Evolutionary conservation across 805 yeast species (phyloP), one percentile per base, ranked within the genome.

Genomic region (Kockiozyma suomiensis): DNA sequence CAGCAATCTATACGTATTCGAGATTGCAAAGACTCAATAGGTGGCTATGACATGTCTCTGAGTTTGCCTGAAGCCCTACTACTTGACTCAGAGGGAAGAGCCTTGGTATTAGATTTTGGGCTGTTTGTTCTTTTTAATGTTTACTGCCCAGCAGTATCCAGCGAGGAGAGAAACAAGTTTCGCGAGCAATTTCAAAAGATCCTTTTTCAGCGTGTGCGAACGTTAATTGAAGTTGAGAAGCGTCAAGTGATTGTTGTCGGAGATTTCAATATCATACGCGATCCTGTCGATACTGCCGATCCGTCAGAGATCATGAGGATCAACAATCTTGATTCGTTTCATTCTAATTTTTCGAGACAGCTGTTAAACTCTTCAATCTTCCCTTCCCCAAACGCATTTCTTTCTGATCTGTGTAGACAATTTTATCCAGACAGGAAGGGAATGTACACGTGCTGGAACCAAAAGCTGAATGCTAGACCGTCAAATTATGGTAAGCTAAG

Each of bases 121-220:
- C 58, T 41, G 4, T 73, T 72, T 59, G 75, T 76, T 1, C 82
- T 85, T 1, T 80, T 78, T 62, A 81, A 84, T 54, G 69, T 84
- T 0, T 93, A 93, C 70, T 93, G 97, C 70, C 98, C 98, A 0
- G 98, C 98, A 0, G 90, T 90, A 70, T 89, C 97, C 0, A 82
- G 90, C 0, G 96, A 85, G 1, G 75, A 69, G 52, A 67, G 85
- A 13, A 88, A 85, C 65, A 69, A 68, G 12, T 85, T 78, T 65
- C 74, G 96, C 52, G 66, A 83, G 40, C 73, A 76, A 15, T 93
- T 89, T 67, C 75, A 90, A 54, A 75, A 76, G 23, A 73, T 82
- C 1, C 70, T 93, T 50, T 82, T 90, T 54, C 74, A 79, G 55
- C 79, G 99, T 47, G 81, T 88, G 17, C 74, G 81, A 35, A 80